Evolutionary conservation across 495 filamentous ascomycete genomes (phyloP).

Genomic region (Hapsidospora chrysogenum): DNA sequence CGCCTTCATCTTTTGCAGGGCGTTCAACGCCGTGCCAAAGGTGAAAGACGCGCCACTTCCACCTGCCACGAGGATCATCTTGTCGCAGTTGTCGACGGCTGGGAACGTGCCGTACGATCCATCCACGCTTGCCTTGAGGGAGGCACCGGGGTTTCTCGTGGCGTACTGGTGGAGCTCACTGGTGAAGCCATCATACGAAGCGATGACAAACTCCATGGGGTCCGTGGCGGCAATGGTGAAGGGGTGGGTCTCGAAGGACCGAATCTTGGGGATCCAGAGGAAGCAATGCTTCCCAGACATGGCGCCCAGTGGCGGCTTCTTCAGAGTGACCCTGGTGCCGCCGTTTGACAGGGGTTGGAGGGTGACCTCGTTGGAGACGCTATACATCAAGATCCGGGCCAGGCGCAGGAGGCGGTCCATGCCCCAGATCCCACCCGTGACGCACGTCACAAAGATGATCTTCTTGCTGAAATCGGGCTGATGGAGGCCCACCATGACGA

Average conservation of each 20-base stretch:
- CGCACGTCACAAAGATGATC: slow-evolving; percentile 17
- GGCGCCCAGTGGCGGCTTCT: slow-evolving; percentile 12
- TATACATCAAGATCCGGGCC: slow-evolving; percentile 23
- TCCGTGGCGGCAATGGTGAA: slow-evolving; percentile 39
- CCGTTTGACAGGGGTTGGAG: slow-evolving; percentile 29
- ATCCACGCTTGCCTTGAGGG: slow-evolving; percentile 25
- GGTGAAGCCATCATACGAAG: slow-evolving; percentile 38
- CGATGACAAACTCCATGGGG: slow-evolving; percentile 28
- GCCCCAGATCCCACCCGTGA: slow-evolving; percentile 31
- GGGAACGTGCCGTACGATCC: slow-evolving; percentile 40
- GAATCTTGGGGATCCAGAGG: slow-evolving; percentile 33
- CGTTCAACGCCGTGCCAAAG: slow-evolving; percentile 33
- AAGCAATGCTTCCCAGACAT: slow-evolving; percentile 40
- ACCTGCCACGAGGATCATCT: slow-evolving; percentile 38
- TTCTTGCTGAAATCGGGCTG: slow-evolving; percentile 19
- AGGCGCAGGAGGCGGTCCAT: slow-evolving; percentile 41
- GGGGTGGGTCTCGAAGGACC: slow-evolving; percentile 35
- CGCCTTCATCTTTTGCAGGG: slow-evolving; percentile 25
- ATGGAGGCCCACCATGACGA: slow-evolving; percentile 40
- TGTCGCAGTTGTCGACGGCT: slow-evolving; percentile 22
- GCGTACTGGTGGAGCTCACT: slow-evolving; percentile 33
- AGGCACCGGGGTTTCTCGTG: slow-evolving; percentile 14
- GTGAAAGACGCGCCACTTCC: slow-evolving; percentile 46
- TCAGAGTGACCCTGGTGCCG: slow-evolving; percentile 28
- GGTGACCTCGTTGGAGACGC: slow-evolving; percentile 23